Base-by-base conservation (phyloP, 2,329 filamentous ascomycete species). In the Penicillium sp. region DNA sequence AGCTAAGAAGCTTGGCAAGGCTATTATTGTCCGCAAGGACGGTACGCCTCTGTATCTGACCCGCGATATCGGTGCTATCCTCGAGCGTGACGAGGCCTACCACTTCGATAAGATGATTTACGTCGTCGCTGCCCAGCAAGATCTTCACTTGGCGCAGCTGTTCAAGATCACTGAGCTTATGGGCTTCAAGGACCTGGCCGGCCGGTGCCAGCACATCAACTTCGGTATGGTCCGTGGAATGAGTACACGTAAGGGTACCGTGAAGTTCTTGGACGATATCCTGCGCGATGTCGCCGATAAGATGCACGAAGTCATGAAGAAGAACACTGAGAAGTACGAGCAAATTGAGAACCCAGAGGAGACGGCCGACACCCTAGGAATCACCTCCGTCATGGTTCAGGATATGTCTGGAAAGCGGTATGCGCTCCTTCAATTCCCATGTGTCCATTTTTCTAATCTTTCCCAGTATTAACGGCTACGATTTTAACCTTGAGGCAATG, bases 241-340 rank as follows among this genome's bases (percentile, higher is more conserved):
- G 85, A 85, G 82, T 67, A 88, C 86, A 8, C 82, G 86, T 66
- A 88, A 87, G 75, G 86, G 86, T 64, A 92, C 89, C 0, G 91
- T 92, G 70, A 91, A 91, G 77, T 92, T 91, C 80, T 75, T 88
- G 65, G 83, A 89, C 70, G 89, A 91, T 69, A 92, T 93, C 69
- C 83, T 93, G 61, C 84, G 86, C 46, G 91, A 93, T 69, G 92
- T 96, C 7, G 89, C 88, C 71, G 94, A 97, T 59, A 92, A 93
- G 80, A 99, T 99, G 95, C 94, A 98, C 83, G 92, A 97, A 64
- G 92, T 96, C 56, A 99, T 99, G 95, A 88, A 83, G 78, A 90
- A 90, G 82, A 98, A 98, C 77, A 85, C 91, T 71, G 84, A 86
- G 73, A 99, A 99, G 83, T 99, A 98, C 79, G 81, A 88, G 60